Evolutionary conservation across 129 eudicot species (phyloP).

Genomic region (Sambucus nigra): DNA sequence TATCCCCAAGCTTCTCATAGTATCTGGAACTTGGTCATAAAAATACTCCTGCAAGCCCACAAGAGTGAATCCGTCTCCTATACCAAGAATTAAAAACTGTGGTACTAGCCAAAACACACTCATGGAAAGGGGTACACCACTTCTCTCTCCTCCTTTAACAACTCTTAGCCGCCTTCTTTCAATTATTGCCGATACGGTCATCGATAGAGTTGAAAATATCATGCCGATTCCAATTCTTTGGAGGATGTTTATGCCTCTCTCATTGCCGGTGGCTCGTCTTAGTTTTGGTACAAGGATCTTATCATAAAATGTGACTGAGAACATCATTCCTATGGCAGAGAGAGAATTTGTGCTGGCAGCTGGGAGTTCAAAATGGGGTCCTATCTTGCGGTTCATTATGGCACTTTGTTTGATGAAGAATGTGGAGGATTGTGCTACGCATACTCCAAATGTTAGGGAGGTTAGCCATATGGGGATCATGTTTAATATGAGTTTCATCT

Average conservation of each 20-base stretch:
- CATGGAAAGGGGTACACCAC: slow-evolving; percentile 11
- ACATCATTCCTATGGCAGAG: slow-evolving; percentile 25
- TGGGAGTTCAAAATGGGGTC: slow-evolving; percentile 28
- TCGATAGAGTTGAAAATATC: slow-evolving; percentile 15
- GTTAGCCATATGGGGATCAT: slow-evolving; percentile 40
- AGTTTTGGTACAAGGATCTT: slow-evolving; percentile 26
- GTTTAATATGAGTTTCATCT: slow-evolving; percentile 33
- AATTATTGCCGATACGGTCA: slow-evolving; percentile 28
- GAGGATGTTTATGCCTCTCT: slow-evolving; percentile 31
- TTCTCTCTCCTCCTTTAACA: slow-evolving; percentile 4
- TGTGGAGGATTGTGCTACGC: slow-evolving; percentile 27
- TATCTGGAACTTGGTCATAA: slow-evolving; percentile 37
- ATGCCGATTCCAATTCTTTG: slow-evolving; percentile 41
- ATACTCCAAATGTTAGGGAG: slow-evolving; percentile 23
- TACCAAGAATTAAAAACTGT: slow-evolving; percentile 20
- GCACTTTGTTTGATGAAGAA: slow-evolving; percentile 41
- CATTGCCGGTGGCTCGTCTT: slow-evolving; percentile 21
- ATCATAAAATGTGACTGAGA: slow-evolving; percentile 23
- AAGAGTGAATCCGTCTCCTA: slow-evolving; percentile 33
- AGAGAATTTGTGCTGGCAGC: slow-evolving; percentile 28
- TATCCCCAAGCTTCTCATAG: slow-evolving; percentile 34
- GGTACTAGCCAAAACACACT: slow-evolving; percentile 33
- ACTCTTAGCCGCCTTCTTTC: slow-evolving; percentile 24
- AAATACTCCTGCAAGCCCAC: slow-evolving; percentile 45
- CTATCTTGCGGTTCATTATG: slow-evolving; percentile 29